Base-by-base conservation (phyloP, 257 asterid genomes). In the Nicotiana sylvestris region DNA sequence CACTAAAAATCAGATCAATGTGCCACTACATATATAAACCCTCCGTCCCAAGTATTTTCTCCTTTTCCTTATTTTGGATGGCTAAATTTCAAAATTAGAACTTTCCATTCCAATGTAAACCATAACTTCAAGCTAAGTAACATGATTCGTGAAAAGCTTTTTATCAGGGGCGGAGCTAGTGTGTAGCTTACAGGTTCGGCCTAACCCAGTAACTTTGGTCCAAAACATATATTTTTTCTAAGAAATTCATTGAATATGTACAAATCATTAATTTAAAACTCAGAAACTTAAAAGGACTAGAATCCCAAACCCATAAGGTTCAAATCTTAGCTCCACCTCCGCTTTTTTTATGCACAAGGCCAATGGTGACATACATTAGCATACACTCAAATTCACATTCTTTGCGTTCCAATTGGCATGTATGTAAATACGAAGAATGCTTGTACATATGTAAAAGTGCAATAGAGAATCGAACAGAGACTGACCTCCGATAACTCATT, bases 401-500 rank as follows among this genome's bases (percentile, higher is more conserved):
- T n/a, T 60, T 8, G 10, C 4, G 6, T 62, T 62, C 18, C 17
- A 62, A 27, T 21, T 62, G 7, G 66, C 35, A 62, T 62, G 16
- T 62, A 62, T 0, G 8, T 15, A 56, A 56, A 4, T 56, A 56
- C 1, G 29, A 21, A 5, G 65, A n/a, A 58, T 58, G 65, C 8
- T 56, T 18, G 11, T 18, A 18, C 2, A 18, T 2, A 64, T 64
- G 68, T 27, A 65, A 12, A 25, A 4, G 39, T 29, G 53, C 15
- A 51, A 51, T 37, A 51, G 29, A 7, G 4, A 49, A 74, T 25
- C 62, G 43, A 43, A 9, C 13, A 74, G 62, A 51, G 1, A 76
- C 80, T 76, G 5, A 51, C 80, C 80, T 76, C 46, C 80, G 80
- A 76, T 76, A 76, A 76, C 64, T 76, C 80, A 51, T 76, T 51